phyloP scores from a whole-genome alignment of 345 rosid species.

The Fremontodendron californicum region DNA sequence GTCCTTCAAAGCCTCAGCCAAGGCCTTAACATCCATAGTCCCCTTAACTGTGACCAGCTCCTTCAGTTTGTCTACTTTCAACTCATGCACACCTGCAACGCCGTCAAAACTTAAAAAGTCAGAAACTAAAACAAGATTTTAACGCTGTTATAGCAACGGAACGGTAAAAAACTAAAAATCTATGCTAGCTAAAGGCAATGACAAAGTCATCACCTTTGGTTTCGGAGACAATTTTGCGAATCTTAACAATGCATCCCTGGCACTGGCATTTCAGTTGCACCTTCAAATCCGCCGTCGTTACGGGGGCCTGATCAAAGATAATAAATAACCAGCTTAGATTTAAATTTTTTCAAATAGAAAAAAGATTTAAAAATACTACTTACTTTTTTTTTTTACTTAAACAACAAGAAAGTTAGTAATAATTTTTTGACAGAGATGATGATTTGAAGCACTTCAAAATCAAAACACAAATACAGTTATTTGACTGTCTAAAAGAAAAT shows the following conservation, averaged over 20 bases:
- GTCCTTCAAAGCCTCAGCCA: conserved; percentile 44
- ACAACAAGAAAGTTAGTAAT: background rate
- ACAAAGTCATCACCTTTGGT: conserved; percentile 46
- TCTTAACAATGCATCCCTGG: conserved; percentile 71
- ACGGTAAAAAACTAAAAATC: background rate
- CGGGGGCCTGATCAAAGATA: conserved; percentile 42
- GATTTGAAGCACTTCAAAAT: conserved; percentile 4
- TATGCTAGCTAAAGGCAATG: background rate
- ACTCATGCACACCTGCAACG: conserved; percentile 50
- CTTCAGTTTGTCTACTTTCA: conserved; percentile 48
- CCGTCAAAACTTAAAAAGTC: background rate
- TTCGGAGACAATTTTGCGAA: conserved; percentile 40
- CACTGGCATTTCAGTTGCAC: conserved; percentile 66
- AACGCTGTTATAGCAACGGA: background rate
- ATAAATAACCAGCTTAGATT: background rate
- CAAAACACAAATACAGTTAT: background rate
- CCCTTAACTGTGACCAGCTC: conserved; percentile 69
- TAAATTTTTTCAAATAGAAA: background rate
- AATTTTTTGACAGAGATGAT: background rate
- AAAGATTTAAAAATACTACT: background rate
- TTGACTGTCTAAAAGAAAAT: background rate
- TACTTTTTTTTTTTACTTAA: background rate
- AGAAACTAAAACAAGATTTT: background rate
- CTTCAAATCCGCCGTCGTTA: conserved; percentile 60
- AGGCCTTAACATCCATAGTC: conserved; percentile 56